These are phyloP conservation scores for Chionographis japonica DNA, from an alignment of 106 monocot genomes.

Conservation along the genomic window DNA sequence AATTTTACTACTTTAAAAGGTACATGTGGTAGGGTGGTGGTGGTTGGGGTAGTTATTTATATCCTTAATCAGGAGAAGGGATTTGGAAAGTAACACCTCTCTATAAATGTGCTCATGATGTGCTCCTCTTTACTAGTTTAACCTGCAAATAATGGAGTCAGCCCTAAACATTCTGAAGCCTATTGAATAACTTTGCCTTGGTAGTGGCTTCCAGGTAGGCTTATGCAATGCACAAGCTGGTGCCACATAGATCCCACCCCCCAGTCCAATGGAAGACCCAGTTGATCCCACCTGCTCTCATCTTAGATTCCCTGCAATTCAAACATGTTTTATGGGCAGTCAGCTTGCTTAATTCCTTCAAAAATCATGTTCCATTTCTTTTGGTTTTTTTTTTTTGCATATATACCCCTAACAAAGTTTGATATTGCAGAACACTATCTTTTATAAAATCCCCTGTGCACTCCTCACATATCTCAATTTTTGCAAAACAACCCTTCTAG, in stretches of 20 bases:
- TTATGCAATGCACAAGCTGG: conserved; percentile 1
- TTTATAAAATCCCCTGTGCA: too few relatives aligned
- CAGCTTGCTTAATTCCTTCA: not conserved
- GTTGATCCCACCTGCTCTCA: not conserved
- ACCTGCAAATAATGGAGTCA: conserved; percentile 2
- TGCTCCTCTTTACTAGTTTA: conserved; percentile 1
- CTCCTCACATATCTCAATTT: too few relatives aligned
- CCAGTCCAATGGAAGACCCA: not conserved
- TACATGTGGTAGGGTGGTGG: not conserved
- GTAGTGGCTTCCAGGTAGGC: not conserved
- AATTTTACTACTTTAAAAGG: not conserved
- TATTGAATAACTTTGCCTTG: not conserved
- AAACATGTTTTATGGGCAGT: not conserved
- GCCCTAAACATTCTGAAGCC: not conserved
- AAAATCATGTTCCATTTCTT: not conserved
- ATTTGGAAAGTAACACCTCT: not conserved
- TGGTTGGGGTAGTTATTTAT: not conserved
- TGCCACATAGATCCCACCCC: not conserved
- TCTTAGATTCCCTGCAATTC: not conserved
- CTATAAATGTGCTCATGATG: conserved; percentile 1
- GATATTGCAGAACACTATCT: too few relatives aligned
- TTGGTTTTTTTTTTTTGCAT: not conserved
- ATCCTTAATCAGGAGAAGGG: not conserved
- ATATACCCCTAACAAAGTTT: too few relatives aligned
- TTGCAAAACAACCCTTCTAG: too few relatives aligned